Evolutionary conservation across 106 monocot genomes (phyloP), one percentile per base, ranked within the genome.

Genomic region (Dioscorea zingiberensis): DNA sequence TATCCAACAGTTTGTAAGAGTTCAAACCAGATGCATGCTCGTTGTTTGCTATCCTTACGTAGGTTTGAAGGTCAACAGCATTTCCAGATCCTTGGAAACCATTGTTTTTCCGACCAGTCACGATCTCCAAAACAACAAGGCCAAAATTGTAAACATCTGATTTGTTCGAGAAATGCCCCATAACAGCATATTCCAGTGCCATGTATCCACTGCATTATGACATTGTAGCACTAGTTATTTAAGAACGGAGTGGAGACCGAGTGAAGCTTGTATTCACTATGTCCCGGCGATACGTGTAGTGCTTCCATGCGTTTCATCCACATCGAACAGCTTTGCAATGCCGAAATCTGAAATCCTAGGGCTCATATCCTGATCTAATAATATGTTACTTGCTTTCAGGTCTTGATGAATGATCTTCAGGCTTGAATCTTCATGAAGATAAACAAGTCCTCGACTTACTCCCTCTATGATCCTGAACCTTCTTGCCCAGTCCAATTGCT

Each of bases 81-180:
- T 29, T 7, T 44, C 21, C 62, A 15, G 12, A n/a, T 17, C 38
- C n/a, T 15, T 19, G 17, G 38, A 18, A 7, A 32, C 62, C 59
- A n/a, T 44, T 60, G 59, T 71, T 71, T 21, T 67, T 77, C 2
- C 58, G 49, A 15, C 71, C 77, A n/a, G 65, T 66, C 7, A 77
- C 26, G 29, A 77, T 67, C 44, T 77, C 71, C 15, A 77, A 25
- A 15, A 77, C 13, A 15, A 77, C 18, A 25, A 77, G 66, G 7
- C 77, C 77, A 15, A 58, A 77, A 24, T 71, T 77, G 44, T 56
- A 77, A 3, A 77, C 66, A 60, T 77, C 77, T 4, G 71, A 71
- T 48, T 77, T 77, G 13, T 44, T 54, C 2, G 77, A 77, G 60
- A 65, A 61, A 24, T 25, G 23, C 15, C 77, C 71, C 17, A 49